Evolutionary conservation across 2,329 filamentous ascomycete species (phyloP), one percentile per base, ranked within the genome.

Genomic region (Alternaria alternata): DNA sequence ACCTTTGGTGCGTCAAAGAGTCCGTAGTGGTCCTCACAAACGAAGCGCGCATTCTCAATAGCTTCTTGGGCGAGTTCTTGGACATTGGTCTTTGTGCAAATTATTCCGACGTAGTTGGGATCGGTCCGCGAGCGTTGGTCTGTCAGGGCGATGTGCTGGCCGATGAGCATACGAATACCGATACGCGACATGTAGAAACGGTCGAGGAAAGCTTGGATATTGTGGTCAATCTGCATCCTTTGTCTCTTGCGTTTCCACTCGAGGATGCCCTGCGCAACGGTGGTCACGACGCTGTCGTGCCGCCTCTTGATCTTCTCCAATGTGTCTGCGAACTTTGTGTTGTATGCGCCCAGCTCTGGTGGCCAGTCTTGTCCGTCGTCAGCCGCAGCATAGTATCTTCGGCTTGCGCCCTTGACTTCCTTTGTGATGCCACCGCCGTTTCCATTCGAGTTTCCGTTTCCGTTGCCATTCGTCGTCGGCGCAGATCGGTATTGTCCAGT

Each of bases 171-270:
- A 71, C 95, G 92, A 70, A 99, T 99, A 67, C 95, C 95, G 75
- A 99, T 99, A 64, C 95, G 92, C 44, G 94, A 97, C 95, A 99
- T 99, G 85, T 99, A 99, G 81, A 99, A 99, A 61, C 95, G 92
- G 81, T 99, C 95, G 67, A 99, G 88, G 84, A 99, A 99, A 56
- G 93, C 90, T 79, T 99, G 95, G 61, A 99, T 97, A 71, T 94
- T 96, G 78, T 94, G 90, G 81, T 98, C 95, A 74, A 99, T 99
- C 77, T 98, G 95, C 90, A 98, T 95, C 54, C 95, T 89, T 85
- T 99, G 95, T 63, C 93, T 88, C 77, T 91, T 94, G 57, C 94
- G 92, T 83, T 99, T 99, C 85, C 96, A 99, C 81, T 99, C 95
- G 60, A 98, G 86, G 68, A 99, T 97, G 61, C 95, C 95, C 80